A percentile compares a stretch with the other conserved stretches of the same genome.
Conservation (phyloP, 2,329 filamentous ascomycete genomes). For the Exophiala dermatitidis region DNA sequence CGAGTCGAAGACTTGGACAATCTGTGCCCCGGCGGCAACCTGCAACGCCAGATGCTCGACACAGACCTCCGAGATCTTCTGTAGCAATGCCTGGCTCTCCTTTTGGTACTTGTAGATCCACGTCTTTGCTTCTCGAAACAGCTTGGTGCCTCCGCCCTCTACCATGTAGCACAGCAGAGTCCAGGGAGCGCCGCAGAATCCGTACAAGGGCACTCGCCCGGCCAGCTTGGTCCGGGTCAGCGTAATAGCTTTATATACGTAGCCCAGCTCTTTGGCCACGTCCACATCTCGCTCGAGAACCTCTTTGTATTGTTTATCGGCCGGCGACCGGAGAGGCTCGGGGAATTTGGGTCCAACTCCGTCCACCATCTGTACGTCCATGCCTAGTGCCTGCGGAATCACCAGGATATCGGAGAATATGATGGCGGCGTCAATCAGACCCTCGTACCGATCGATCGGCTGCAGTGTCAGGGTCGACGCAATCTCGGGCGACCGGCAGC, state of each 20-base stretch:
- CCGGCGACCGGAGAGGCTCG: conserved; percentile 67
- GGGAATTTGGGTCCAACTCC: conserved; percentile 96
- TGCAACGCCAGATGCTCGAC: conserved; percentile 91
- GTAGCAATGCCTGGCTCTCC: conserved; percentile 70
- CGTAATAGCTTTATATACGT: conserved; percentile 93
- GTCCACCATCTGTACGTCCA: conserved; percentile 97
- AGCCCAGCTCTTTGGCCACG: conserved; percentile 75
- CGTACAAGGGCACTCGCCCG: conserved; percentile 84
- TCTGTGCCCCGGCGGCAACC: conserved; percentile 87
- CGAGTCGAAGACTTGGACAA: conserved; percentile 95
- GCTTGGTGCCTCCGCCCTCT: conserved; percentile 89
- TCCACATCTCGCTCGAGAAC: conserved; percentile 74
- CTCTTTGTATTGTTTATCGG: conserved; percentile 73
- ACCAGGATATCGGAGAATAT: conserved; percentile 99
- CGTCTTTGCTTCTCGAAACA: conserved; percentile 89
- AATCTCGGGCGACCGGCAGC: conserved; percentile 87
- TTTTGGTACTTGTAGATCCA: conserved; percentile 89
- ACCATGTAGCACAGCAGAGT: conserved; percentile 98
- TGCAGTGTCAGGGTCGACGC: conserved; percentile 90
- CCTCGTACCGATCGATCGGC: conserved; percentile 83
- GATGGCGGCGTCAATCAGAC: conserved; percentile 90
- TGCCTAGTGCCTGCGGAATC: conserved; percentile 94
- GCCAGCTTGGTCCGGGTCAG: conserved; percentile 80
- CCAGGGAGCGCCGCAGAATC: conserved; percentile 96
- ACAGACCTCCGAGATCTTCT: conserved; percentile 89